Evolutionary conservation across 768 basidiomycete species (phyloP).

Genomic region (Gloeophyllum trabeum): DNA sequence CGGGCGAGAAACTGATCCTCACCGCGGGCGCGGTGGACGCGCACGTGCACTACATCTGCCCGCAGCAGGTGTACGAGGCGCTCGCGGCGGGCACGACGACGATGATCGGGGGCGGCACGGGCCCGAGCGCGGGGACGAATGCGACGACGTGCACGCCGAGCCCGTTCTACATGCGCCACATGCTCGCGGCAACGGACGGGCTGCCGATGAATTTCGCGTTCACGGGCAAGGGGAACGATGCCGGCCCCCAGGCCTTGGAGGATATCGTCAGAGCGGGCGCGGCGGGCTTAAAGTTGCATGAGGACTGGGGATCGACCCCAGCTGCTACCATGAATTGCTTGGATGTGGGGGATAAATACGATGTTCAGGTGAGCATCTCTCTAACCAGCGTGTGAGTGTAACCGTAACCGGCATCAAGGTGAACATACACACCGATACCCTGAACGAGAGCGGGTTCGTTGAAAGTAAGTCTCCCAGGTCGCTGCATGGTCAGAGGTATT

Average conservation of each 20-base stretch:
- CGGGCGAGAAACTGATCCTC: constrained; percentile 88
- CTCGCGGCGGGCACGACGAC: constrained; percentile 81
- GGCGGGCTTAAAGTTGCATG: constrained; percentile 87
- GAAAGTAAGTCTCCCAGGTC: constrained; percentile 49
- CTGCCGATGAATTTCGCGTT: constrained; percentile 89
- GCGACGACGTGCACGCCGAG: constrained; percentile 95
- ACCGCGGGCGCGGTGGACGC: constrained; percentile 91
- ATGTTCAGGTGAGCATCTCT: constrained; percentile 64
- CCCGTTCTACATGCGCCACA: constrained; percentile 79
- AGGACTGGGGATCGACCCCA: constrained; percentile 95
- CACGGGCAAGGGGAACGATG: constrained; percentile 96
- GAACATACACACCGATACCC: constrained; percentile 94
- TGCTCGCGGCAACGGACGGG: constrained; percentile 87
- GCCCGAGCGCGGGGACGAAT: constrained; percentile 79
- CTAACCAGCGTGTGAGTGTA: background rate
- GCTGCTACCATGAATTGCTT: constrained; percentile 67
- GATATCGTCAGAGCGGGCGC: constrained; percentile 82
- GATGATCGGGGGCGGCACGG: constrained; percentile 93
- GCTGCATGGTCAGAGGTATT: constrained; percentile 1
- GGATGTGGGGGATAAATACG: constrained; percentile 79
- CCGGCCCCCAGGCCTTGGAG: constrained; percentile 58
- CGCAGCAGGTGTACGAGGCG: constrained; percentile 84
- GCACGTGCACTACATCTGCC: constrained; percentile 93
- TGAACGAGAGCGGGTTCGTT: constrained; percentile 96
- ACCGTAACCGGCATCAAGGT: constrained; percentile 28